Evolutionary conservation across 192 early-diverging fungal genomes (phyloP).

Genomic region (Coemansia sp.): DNA sequence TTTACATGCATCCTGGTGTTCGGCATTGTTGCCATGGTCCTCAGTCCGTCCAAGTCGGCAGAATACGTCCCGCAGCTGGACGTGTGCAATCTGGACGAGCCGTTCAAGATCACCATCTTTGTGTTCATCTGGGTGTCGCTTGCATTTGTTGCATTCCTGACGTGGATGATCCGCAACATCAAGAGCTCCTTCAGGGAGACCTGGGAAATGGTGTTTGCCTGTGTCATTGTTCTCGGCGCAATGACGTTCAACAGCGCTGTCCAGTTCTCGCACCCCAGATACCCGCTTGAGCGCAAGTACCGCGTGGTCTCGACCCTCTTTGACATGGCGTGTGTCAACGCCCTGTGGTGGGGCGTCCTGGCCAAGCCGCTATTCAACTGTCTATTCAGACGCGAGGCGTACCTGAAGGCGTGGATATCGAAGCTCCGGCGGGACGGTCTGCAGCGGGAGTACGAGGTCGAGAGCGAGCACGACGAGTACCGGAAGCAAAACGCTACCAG

Average conservation of each 20-base stretch:
- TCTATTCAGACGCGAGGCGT: slow-evolving; percentile 20
- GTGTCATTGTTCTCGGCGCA: slow-evolving; percentile 18
- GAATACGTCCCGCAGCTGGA: slow-evolving; percentile 15
- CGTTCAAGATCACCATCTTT: slow-evolving; percentile 29
- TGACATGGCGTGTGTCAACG: slow-evolving; percentile 13
- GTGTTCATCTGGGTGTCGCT: slow-evolving; percentile 22
- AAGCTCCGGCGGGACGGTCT: slow-evolving; percentile 25
- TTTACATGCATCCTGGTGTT: slow-evolving; percentile 8
- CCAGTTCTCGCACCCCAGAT: slow-evolving; percentile 18
- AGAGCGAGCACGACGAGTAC: neutral
- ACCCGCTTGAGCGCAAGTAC: slow-evolving; percentile 16
- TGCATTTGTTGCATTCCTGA: slow-evolving; percentile 15
- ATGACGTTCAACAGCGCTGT: slow-evolving; percentile 17
- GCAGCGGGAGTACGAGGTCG: slow-evolving; percentile 22
- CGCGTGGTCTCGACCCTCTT: slow-evolving; percentile 26
- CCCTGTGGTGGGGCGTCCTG: slow-evolving; percentile 33
- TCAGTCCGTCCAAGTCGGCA: slow-evolving; percentile 8
- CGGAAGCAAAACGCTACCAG: neutral
- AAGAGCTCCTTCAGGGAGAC: slow-evolving; percentile 46
- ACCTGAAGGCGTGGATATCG: slow-evolving; percentile 20
- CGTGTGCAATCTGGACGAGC: slow-evolving; percentile 15
- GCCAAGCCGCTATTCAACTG: slow-evolving; percentile 21
- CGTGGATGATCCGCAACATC: slow-evolving; percentile 35
- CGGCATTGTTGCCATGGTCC: slow-evolving; percentile 17
- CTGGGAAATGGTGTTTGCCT: slow-evolving; percentile 25